These are phyloP conservation scores for Coffea canephora DNA, from an alignment of 257 asterid species.

Conservation along the genomic window DNA sequence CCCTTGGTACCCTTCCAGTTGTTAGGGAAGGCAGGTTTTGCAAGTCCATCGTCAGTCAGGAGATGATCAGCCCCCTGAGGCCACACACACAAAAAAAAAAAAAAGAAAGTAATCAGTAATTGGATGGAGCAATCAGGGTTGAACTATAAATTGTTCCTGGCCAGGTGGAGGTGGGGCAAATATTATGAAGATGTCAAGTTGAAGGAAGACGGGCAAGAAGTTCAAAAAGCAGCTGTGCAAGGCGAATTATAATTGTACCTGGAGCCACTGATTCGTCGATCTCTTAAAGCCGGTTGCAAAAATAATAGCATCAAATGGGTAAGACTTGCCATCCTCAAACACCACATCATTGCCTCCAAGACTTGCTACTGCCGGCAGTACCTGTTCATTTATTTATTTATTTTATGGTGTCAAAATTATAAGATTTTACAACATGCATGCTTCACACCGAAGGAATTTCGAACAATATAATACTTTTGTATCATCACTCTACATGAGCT, in stretches of 20 bases:
- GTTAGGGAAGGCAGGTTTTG: constrained; percentile 43
- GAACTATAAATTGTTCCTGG: not conserved
- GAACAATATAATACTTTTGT: not conserved
- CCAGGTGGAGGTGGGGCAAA: not conserved
- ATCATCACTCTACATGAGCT: not conserved
- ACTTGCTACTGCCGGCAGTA: constrained; percentile 44
- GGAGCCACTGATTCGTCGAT: constrained; percentile 68
- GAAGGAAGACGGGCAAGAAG: not conserved
- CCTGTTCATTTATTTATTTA: constrained; percentile 38
- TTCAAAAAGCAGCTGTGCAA: not conserved
- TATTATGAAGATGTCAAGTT: not conserved
- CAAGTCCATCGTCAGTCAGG: constrained; percentile 55
- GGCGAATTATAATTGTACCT: constrained; percentile 29
- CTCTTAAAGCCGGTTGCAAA: constrained; percentile 83
- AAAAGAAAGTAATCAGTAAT: not conserved
- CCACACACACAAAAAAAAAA: too few species aligned
- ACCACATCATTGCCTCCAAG: constrained; percentile 36
- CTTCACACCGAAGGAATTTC: constrained; percentile 17
- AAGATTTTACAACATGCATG: not conserved
- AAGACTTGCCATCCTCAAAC: constrained; percentile 46
- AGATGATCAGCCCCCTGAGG: constrained; percentile 50
- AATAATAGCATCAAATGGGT: constrained; percentile 49
- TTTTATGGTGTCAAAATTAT: too few species aligned
- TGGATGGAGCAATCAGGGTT: not conserved
- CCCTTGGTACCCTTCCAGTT: constrained; percentile 83